Percentiles rank a stretch among this genome's conserved stretches.
Evolutionary conservation across 2,329 filamentous ascomycete genomes (phyloP).

Genomic region (Apiospora hydei): DNA sequence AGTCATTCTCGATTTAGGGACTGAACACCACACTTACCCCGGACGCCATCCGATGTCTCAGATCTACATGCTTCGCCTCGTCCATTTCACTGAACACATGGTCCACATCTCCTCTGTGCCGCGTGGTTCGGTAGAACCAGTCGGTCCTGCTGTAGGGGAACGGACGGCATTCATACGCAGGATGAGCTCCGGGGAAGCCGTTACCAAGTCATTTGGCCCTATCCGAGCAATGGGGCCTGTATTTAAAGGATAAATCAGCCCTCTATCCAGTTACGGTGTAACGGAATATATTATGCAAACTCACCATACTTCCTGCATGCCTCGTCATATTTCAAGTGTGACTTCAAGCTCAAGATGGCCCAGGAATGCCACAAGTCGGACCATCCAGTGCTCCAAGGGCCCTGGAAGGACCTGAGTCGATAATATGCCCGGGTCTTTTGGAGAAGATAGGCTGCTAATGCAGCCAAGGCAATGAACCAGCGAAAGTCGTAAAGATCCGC

Average conservation of each 20-base stretch:
- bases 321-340: slow-evolving; percentile 12
- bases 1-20: too few species aligned
- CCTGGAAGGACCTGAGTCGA: not conserved
- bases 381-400: slow-evolving; percentile 6
- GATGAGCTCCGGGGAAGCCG: slow-evolving; percentile 25
- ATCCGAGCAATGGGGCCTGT: slow-evolving; percentile 21
- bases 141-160: slow-evolving; percentile 24
- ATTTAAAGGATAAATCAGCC: not conserved
- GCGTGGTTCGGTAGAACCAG: slow-evolving; percentile 24
- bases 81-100: slow-evolving; percentile 25
- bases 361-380: slow-evolving; percentile 10
- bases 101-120: slow-evolving; percentile 8
- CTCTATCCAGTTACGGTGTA: not conserved
- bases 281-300: not conserved
- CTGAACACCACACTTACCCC: not conserved
- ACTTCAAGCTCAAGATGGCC: not conserved
- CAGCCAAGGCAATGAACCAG: not conserved
- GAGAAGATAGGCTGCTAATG: not conserved
- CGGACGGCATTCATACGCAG: slow-evolving; percentile 25
- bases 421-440: not conserved
- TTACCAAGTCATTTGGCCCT: slow-evolving; percentile 26
- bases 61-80: slow-evolving; percentile 23
- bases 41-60: slow-evolving; percentile 23
- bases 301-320: slow-evolving; percentile 3
- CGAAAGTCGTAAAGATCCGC: not conserved